Percentiles rank a stretch among this genome's conserved stretches.
Evolutionary conservation across 1,284 basidiomycete genomes (phyloP).

Genomic region (Marasmius oreades): DNA sequence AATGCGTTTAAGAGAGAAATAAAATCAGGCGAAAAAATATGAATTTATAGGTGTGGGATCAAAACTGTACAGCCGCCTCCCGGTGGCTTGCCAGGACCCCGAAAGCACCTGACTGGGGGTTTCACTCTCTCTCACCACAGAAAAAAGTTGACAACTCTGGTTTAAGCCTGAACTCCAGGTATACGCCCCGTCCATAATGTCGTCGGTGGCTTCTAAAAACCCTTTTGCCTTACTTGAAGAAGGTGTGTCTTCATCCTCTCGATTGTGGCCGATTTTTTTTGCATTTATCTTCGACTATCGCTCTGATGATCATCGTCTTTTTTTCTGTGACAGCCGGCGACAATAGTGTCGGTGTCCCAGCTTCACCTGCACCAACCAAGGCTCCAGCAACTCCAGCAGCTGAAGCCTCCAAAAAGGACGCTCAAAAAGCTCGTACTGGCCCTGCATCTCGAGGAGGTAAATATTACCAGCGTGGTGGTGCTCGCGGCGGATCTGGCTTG

Average conservation of each 20-base stretch:
- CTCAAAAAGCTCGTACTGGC: slow-evolving; percentile 49
- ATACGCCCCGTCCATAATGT: slow-evolving; percentile 74
- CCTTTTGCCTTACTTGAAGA: slow-evolving; percentile 74
- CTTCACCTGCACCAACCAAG: slow-evolving; percentile 36
- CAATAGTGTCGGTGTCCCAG: slow-evolving; percentile 42
- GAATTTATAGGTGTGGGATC: slow-evolving; percentile 3
- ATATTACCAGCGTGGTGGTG: slow-evolving; percentile 71
- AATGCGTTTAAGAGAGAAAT: slow-evolving; percentile 6
- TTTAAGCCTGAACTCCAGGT: neutral
- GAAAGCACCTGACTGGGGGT: neutral
- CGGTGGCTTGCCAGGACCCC: neutral
- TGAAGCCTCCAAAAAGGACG: slow-evolving; percentile 28
- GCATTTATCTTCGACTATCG: neutral
- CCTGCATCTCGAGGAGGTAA: slow-evolving; percentile 69
- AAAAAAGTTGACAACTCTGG: neutral
- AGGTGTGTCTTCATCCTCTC: slow-evolving; percentile 8
- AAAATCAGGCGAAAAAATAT: neutral
- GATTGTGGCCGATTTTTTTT: neutral
- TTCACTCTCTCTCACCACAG: slow-evolving; percentile 5
- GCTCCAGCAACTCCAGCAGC: slow-evolving; percentile 39
- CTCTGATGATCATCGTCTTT: neutral
- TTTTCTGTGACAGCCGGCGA: slow-evolving; percentile 39
- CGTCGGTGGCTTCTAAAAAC: slow-evolving; percentile 78
- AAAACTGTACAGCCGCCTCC: slow-evolving; percentile 7
- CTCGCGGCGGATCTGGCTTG: slow-evolving; percentile 26